Percentiles rank a stretch among this genome's conserved stretches.
Conservation (phyloP, 345 rosid genomes). For the Eucalyptus dawsonii region DNA sequence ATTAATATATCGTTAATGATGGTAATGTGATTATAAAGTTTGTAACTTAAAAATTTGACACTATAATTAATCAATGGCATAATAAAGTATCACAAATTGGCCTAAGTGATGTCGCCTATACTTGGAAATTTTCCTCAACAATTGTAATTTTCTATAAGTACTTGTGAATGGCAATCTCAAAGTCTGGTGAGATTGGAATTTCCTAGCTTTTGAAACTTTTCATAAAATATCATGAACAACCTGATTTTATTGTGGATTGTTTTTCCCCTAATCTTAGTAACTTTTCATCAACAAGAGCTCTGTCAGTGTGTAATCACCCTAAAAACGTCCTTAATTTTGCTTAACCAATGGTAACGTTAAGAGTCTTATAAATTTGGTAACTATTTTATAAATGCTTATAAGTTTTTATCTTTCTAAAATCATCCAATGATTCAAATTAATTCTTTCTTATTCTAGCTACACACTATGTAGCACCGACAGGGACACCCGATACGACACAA, state of each 20-base stretch:
- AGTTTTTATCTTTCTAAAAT: background rate
- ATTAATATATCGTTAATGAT: background rate
- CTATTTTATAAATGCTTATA: background rate
- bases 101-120: background rate
- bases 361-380: background rate
- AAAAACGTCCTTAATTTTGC: background rate
- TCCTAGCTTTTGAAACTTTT: background rate
- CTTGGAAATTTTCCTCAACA: background rate
- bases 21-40: background rate
- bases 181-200: background rate
- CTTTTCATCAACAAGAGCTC: background rate
- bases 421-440: background rate
- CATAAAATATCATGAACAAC: background rate
- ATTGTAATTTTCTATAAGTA: background rate
- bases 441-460: background rate
- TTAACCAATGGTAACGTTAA: background rate
- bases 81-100: background rate
- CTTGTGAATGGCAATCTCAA: background rate
- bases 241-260: background rate
- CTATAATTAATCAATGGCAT: background rate
- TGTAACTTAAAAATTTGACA: background rate
- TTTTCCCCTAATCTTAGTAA: background rate
- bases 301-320: background rate
- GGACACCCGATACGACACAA: too few relatives aligned
- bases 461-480: fast-evolving